Evolutionary conservation across 2,329 filamentous ascomycete species (phyloP).

Genomic region (Thyridium curvatum): DNA sequence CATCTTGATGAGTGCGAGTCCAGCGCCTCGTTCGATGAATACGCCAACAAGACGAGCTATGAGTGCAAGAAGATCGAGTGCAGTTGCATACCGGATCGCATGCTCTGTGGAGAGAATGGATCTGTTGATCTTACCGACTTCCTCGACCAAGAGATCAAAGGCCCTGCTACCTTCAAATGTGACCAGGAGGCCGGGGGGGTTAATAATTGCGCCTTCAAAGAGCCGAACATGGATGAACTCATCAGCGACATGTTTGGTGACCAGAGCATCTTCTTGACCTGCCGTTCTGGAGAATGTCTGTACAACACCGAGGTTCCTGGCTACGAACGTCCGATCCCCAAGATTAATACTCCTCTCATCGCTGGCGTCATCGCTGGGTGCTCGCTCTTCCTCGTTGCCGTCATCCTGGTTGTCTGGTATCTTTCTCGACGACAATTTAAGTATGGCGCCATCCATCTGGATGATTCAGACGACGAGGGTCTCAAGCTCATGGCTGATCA

Average conservation of each 20-base stretch:
- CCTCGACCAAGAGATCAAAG: slow-evolving; percentile 72
- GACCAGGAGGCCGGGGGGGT: slow-evolving; percentile 55
- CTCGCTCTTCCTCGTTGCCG: slow-evolving; percentile 75
- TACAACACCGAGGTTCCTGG: slow-evolving; percentile 91
- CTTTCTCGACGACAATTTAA: slow-evolving; percentile 66
- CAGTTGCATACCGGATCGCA: slow-evolving; percentile 80
- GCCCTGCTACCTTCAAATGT: slow-evolving; percentile 80
- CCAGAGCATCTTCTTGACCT: slow-evolving; percentile 76
- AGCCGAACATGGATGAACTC: slow-evolving; percentile 86
- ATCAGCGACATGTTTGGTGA: slow-evolving; percentile 90
- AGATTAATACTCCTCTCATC: slow-evolving; percentile 95
- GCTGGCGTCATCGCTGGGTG: slow-evolving; percentile 85
- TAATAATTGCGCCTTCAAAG: slow-evolving; percentile 74
- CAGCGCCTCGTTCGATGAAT: slow-evolving; percentile 58
- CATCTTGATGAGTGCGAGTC: slow-evolving; percentile 76
- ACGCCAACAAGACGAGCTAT: slow-evolving; percentile 77
- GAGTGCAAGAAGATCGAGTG: slow-evolving; percentile 80
- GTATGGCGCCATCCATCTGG: slow-evolving; percentile 72
- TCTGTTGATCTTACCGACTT: slow-evolving; percentile 93
- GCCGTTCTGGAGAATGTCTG: slow-evolving; percentile 83
- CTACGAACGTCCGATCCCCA: slow-evolving; percentile 80
- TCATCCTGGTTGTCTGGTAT: slow-evolving; percentile 82
- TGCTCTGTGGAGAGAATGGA: slow-evolving; percentile 87
- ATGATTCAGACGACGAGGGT: slow-evolving; percentile 84
- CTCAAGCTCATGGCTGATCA: slow-evolving; percentile 86